Conservation (phyloP, 2,329 filamentous ascomycete genomes). For the Diaporthe velutina region DNA sequence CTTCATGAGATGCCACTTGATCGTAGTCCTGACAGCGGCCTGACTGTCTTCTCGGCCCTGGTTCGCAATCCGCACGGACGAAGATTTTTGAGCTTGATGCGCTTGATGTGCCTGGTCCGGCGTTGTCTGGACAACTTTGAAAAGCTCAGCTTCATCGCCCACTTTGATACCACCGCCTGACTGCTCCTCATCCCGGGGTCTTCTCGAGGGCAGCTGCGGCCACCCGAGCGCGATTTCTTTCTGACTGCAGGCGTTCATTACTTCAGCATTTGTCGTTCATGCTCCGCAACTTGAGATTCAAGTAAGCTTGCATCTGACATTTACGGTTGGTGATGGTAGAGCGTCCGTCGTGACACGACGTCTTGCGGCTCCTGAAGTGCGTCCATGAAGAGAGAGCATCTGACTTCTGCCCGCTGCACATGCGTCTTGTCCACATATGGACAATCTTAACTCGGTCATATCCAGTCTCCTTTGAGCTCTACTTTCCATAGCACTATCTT, state of each 20-base stretch:
- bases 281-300: conserved; percentile 38
- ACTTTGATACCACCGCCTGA: conserved; percentile 32
- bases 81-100: conserved; percentile 20
- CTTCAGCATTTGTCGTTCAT: conserved; percentile 27
- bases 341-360: neutral
- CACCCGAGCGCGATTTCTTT: conserved; percentile 7
- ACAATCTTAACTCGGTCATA: conserved; percentile 11
- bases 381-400: conserved; percentile 15
- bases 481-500: conserved; percentile 18
- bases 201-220: conserved; percentile 3
- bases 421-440: neutral
- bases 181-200: conserved; percentile 14
- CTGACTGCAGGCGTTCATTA: conserved; percentile 19
- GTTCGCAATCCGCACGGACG: conserved; percentile 25
- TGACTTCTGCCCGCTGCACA: neutral
- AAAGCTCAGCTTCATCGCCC: neutral
- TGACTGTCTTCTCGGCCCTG: conserved; percentile 23
- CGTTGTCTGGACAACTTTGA: conserved; percentile 17
- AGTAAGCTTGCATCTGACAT: conserved; percentile 39
- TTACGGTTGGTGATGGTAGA: conserved; percentile 34
- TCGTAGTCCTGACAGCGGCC: conserved; percentile 38
- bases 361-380: neutral
- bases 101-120: conserved; percentile 35
- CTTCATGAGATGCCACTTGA: conserved; percentile 34
- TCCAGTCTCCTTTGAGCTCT: neutral